Evolutionary conservation across 139 green algal genomes (phyloP).

Genomic region (Nannochloris sp.): DNA sequence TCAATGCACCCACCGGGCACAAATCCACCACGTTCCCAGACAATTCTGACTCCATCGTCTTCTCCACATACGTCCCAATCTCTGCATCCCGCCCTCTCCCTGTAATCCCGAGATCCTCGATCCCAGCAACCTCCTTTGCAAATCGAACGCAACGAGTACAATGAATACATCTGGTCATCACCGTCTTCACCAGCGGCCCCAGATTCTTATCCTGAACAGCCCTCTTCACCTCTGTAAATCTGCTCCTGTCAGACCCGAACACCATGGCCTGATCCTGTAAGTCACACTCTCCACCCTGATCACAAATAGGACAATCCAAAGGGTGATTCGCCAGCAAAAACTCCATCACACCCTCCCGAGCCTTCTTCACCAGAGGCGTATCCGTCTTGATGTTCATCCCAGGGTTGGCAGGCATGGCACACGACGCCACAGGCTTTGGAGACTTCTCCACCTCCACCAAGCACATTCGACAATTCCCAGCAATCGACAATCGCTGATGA

Average conservation of each 20-base stretch:
- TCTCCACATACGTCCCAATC: constrained; percentile 96
- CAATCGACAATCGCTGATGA: constrained; percentile 93
- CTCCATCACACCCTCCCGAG: constrained; percentile 98
- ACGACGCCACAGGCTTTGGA: constrained; percentile 95
- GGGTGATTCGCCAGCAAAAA: constrained; percentile 99
- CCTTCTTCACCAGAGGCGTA: constrained; percentile 94
- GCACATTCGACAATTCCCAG: constrained; percentile 99
- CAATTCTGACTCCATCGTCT: constrained; percentile 82
- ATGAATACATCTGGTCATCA: constrained; percentile 97
- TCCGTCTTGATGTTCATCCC: constrained; percentile 97
- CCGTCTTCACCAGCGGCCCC: constrained; percentile 93
- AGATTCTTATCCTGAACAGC: constrained; percentile 94
- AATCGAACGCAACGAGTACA: constrained; percentile 96
- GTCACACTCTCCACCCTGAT: constrained; percentile 98
- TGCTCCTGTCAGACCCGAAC: constrained; percentile 81
- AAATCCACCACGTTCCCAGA: constrained; percentile 98
- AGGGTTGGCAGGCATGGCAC: constrained; percentile 90
- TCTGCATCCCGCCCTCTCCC: constrained; percentile 75
- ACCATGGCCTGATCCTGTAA: constrained; percentile 94
- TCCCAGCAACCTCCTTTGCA: constrained; percentile 87
- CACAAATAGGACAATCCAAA: constrained; percentile 98
- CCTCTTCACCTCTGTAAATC: constrained; percentile 89
- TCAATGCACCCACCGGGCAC: constrained; percentile 96
- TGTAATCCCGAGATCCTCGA: constrained; percentile 88
- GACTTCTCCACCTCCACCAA: constrained; percentile 96